phyloP scores from a whole-genome alignment of 192 early-diverging fungal species.

The Backusella liffmaniae region DNA sequence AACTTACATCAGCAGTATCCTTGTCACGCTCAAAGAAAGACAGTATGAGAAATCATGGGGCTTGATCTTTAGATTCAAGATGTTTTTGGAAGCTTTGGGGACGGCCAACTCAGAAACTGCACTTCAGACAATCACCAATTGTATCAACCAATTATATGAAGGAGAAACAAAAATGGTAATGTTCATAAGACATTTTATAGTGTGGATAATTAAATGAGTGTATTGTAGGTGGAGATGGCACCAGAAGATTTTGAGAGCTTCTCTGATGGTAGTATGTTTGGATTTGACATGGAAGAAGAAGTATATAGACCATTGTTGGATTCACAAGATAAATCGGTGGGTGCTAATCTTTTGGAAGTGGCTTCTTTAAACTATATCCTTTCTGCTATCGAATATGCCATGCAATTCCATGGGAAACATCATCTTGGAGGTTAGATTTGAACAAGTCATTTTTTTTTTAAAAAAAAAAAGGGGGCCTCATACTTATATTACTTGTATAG shows the following conservation, averaged over 20 bases:
- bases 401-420: conserved; percentile 22
- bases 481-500: neutral
- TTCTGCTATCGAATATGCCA: conserved; percentile 23
- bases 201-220: neutral
- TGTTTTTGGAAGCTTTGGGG: conserved; percentile 13
- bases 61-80: conserved; percentile 19
- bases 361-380: conserved; percentile 37
- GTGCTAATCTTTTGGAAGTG: conserved; percentile 31
- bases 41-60: conserved; percentile 41
- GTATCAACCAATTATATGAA: neutral
- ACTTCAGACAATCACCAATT: neutral
- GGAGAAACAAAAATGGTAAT: conserved; percentile 22
- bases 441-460: neutral
- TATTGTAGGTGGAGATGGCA: conserved; percentile 33
- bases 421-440: neutral
- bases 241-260: conserved; percentile 36
- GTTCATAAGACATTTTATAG: neutral
- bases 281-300: conserved; percentile 37
- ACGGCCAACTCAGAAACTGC: neutral
- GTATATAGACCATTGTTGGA: conserved; percentile 23
- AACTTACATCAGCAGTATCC: conserved; percentile 23
- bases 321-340: conserved; percentile 11
- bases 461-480: neutral
- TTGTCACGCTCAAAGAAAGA: conserved; percentile 26
- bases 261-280: conserved; percentile 35